Evolutionary conservation across 257 asterid species (phyloP), one percentile per base, ranked within the genome.

Genomic region (Eustoma russellianum): DNA sequence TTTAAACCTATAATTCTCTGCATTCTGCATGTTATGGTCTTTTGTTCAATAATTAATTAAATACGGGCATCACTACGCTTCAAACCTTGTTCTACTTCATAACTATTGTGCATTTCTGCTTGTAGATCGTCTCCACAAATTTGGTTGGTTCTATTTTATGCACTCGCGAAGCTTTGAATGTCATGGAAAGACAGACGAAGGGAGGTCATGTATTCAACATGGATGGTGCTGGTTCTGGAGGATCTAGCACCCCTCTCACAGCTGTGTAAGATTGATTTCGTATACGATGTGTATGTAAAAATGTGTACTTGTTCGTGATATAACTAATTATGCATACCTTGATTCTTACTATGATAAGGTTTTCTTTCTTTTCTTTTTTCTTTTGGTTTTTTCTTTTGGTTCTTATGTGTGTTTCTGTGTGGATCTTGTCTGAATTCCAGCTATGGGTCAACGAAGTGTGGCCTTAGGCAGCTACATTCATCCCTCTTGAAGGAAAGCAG

Each of bases 221-320:
- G 96, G 98, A 91, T 67, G 98, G 98, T 66, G 95, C 95, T 4
- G 96, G 98, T 49, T 91, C 96, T 33, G 98, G 98, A 43, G 98
- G 98, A 47, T 91, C 96, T 34, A 91, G 98, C 78, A 91, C 98
- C 53, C 98, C 98, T 13, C 78, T 91, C 51, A 91, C 96, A 15
- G 96, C 98, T 41, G 96, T 87, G 98, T 91, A 82, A 79, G 94
- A 66, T 24, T 24, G 2, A 63, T 52, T 56, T 41, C n/a, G 9
- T 18, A 19, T 38, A 24, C 33, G 13, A 40, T 55, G 9, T 19
- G 9, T 46, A 30, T 19, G 19, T 40, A 9, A 43, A 55, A 53
- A 58, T 43, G 3, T 60, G 19, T 30, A 44, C 17, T 53, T 14
- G 33, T 38, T 28, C 38, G 53, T 43, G 17, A 33, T 6, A 13